These are phyloP conservation scores for Ceratobasidium sp. DNA, from an alignment of 1,284 basidiomycete genomes.

Conservation along the genomic window DNA sequence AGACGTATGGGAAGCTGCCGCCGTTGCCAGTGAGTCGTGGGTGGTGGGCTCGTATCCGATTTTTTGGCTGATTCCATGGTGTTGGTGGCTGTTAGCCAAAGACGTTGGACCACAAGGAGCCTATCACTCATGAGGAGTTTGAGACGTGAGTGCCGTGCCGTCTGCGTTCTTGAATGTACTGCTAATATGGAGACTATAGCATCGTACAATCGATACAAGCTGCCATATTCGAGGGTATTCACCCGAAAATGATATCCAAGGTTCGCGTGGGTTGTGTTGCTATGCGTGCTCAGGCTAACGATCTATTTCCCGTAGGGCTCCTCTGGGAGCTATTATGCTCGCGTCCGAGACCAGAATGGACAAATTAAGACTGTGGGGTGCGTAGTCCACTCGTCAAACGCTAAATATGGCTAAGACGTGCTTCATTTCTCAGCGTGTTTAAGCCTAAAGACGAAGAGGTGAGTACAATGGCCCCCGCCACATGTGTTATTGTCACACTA, in stretches of 20 bases:
- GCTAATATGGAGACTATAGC: conserved; percentile 58
- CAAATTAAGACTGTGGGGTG: conserved; percentile 83
- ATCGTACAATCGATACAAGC: conserved; percentile 73
- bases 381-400: conserved; percentile 54
- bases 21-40: conserved; percentile 60
- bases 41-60: conserved; percentile 40
- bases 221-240: conserved; percentile 80
- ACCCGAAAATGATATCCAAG: conserved; percentile 89
- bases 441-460: conserved; percentile 90
- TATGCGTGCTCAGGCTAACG: background rate
- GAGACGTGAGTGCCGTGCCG: conserved; percentile 67
- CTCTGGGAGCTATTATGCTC: conserved; percentile 88
- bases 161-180: conserved; percentile 46
- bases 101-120: conserved; percentile 81
- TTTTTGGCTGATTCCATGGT: conserved; percentile 17
- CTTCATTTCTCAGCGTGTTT: conserved; percentile 72
- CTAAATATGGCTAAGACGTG: background rate
- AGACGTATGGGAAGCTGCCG: conserved; percentile 56
- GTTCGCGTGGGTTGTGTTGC: background rate
- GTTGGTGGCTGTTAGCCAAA: conserved; percentile 63
- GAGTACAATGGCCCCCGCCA: background rate
- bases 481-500: background rate
- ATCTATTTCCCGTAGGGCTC: conserved; percentile 65
- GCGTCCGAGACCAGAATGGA: conserved; percentile 73
- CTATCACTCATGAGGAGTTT: conserved; percentile 79